Evolutionary conservation across 768 basidiomycete genomes (phyloP).

Genomic region (Serendipita sp.): DNA sequence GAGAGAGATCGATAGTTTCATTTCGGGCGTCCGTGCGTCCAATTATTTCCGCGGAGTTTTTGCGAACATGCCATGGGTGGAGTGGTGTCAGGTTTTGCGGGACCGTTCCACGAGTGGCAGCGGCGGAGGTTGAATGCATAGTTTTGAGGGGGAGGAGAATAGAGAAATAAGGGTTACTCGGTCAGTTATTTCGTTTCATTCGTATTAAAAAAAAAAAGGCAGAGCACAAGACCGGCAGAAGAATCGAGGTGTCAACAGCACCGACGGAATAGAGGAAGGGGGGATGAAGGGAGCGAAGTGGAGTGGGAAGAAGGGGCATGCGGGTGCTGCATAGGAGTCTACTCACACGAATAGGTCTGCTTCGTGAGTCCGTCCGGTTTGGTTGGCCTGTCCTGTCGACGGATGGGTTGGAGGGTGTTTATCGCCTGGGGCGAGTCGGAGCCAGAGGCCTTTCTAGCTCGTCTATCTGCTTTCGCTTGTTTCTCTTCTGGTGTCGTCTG

Average conservation of each 20-base stretch:
- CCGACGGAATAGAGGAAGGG: not conserved
- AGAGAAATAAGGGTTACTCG: no score
- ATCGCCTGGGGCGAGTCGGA: slow-evolving; percentile 39
- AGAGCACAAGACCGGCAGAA: no score
- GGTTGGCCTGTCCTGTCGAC: slow-evolving; percentile 61
- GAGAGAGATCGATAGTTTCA: no score
- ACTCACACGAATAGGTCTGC: slow-evolving; percentile 50
- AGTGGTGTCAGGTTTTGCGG: no score
- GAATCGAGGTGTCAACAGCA: not conserved
- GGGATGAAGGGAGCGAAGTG: not conserved
- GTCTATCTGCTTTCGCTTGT: slow-evolving; percentile 62
- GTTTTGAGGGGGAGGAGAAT: no score
- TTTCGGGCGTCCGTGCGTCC: no score
- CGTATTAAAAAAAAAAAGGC: no score
- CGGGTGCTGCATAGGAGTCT: not conserved
- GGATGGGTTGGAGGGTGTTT: slow-evolving; percentile 35
- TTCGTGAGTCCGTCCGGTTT: slow-evolving; percentile 73
- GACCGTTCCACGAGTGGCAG: no score
- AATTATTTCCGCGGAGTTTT: no score
- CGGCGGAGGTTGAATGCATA: no score
- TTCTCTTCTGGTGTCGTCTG: slow-evolving; percentile 67
- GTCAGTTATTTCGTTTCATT: no score
- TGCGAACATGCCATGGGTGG: no score
- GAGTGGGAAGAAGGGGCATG: not conserved
- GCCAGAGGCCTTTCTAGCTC: slow-evolving; percentile 17